Base-by-base conservation (phyloP, 2,329 filamentous ascomycete species). In the Neurospora sp. region DNA sequence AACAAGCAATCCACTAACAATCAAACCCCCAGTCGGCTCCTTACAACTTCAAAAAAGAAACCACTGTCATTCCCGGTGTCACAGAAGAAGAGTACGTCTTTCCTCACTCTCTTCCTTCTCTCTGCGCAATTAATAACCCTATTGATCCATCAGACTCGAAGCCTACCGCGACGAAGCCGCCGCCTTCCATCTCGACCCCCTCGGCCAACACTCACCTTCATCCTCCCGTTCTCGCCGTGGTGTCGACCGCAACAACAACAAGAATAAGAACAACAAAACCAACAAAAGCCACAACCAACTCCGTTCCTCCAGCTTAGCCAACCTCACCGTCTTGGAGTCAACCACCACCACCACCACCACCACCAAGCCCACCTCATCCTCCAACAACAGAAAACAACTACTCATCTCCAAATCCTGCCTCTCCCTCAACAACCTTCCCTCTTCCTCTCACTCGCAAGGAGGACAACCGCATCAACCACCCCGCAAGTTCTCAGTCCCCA, bases 21-120 rank as follows among this genome's bases (percentile, higher is more conserved):
- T 79, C 73, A 66, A 43, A 15, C 19, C 46, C 11, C 46, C 8
- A 89, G 87, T 88, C 86, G 67, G 83, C 83, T 10, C 87, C 87
- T 0, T 89, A 86, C 78, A 82, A 88, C 76, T 85, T 89, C 75
- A 84, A 85, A 76, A 83, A 83, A 70, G 85, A 87, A 75, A 79
- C 81, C n/a, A 80, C 84, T 52, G 79, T 78, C 62, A 79, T 89
- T 15, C 85, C 86, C 2, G 87, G 87, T 46, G 80, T 89, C 58
- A 85, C 84, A 66, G 82, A 87, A 73, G 85, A 88, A 74, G 86
- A 90, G 86, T 89, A 82, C 78, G 86, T 39, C 13, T 39, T 39
- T 39, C 38, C 38, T 39, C 38, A 13, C 38, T 15, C 11, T 39
- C 13, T 39, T 11, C 11, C 11, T 39, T 68, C 19, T 23, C 43